Evolutionary conservation across 2,329 filamentous ascomycete genomes (phyloP).

Genomic region (Seiridium unicorne): DNA sequence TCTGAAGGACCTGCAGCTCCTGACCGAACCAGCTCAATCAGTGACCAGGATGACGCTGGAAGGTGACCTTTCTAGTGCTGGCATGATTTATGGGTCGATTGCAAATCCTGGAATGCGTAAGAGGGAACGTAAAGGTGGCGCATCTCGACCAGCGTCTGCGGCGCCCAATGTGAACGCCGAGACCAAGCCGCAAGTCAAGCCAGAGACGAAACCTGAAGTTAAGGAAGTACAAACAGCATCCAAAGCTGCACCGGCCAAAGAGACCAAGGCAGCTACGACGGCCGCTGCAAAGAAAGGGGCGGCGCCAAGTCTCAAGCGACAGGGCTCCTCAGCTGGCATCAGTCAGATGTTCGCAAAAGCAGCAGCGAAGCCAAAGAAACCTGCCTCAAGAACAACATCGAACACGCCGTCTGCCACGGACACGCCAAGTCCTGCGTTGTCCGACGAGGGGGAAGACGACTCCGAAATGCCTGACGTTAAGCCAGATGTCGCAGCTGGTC

Average conservation of each 20-base stretch:
- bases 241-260: constrained; percentile 20
- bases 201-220: constrained; percentile 34
- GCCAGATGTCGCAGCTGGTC: constrained; percentile 18
- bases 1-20: constrained; percentile 67
- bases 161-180: constrained; percentile 22
- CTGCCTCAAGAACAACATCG: constrained; percentile 12
- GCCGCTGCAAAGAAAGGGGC: constrained; percentile 38
- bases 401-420: constrained; percentile 15
- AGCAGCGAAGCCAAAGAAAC: constrained; percentile 29
- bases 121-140: constrained; percentile 40
- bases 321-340: constrained; percentile 27
- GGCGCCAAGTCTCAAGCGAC: constrained; percentile 48
- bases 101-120: constrained; percentile 65
- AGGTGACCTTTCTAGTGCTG: constrained; percentile 58
- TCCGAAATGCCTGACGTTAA: constrained; percentile 19
- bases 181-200: constrained; percentile 23
- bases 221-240: constrained; percentile 35
- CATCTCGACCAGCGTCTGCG: constrained; percentile 21
- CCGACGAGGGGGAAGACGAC: constrained; percentile 32
- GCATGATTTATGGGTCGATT: constrained; percentile 70
- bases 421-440: constrained; percentile 22
- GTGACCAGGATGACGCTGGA: constrained; percentile 52
- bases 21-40: constrained; percentile 69
- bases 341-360: constrained; percentile 32
- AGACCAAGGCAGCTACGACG: constrained; percentile 20